Evolutionary conservation across 2,329 filamentous ascomycete species (phyloP).

Genomic region (Pseudogymnoascus sp.): DNA sequence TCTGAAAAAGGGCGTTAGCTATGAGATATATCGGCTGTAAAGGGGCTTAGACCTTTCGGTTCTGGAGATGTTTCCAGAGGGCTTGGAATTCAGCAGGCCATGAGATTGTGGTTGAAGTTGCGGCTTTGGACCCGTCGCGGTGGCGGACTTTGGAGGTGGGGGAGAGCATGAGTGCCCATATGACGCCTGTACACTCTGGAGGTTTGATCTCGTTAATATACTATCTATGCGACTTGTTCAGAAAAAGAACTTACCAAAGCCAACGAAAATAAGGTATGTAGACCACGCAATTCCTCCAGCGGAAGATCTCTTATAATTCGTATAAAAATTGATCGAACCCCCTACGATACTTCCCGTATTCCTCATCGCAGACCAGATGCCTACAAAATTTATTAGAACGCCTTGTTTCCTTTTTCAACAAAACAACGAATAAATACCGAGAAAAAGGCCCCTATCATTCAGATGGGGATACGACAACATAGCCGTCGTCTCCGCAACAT

Average conservation of each 20-base stretch:
- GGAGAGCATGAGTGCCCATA: constrained; percentile 26
- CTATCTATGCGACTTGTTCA: neutral
- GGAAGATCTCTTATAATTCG: constrained; percentile 18
- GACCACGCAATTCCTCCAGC: constrained; percentile 26
- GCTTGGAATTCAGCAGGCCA: constrained; percentile 21
- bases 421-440: constrained; percentile 13
- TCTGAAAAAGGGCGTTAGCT: constrained; percentile 17
- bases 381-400: neutral
- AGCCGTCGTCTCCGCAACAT: constrained; percentile 31
- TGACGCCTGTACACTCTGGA: constrained; percentile 17
- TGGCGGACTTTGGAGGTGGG: constrained; percentile 23
- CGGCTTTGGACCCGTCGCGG: constrained; percentile 21
- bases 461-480: constrained; percentile 31
- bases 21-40: neutral
- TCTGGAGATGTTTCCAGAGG: constrained; percentile 19
- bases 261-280: constrained; percentile 27
- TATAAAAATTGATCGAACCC: constrained; percentile 29
- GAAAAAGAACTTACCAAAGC: constrained; percentile 19
- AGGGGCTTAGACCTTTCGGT: constrained; percentile 22
- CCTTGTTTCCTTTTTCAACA: neutral
- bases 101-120: constrained; percentile 15
- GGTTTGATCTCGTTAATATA: neutral
- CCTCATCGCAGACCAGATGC: constrained; percentile 29
- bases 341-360: constrained; percentile 29
- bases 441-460: constrained; percentile 29